Conservation (phyloP, 2,329 filamentous ascomycete species). For the Teratosphaeria gauchensis region DNA sequence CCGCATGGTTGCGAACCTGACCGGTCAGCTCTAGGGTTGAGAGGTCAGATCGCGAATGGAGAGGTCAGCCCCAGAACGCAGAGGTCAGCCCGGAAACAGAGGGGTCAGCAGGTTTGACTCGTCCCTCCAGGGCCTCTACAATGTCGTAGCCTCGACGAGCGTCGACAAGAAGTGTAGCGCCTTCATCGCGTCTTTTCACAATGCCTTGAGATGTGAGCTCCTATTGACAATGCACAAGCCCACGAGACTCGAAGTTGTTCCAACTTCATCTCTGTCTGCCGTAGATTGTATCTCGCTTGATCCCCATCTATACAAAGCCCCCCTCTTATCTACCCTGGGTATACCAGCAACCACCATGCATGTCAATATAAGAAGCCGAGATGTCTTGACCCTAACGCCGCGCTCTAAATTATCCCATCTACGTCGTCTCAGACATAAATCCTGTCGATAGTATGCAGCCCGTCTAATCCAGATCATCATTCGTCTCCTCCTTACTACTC, state of each 20-base stretch:
- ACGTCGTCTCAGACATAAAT: neutral
- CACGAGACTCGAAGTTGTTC: neutral
- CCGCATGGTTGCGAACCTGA: neutral
- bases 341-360: too few relatives aligned
- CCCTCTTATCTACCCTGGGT: too few relatives aligned
- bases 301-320: too few relatives aligned
- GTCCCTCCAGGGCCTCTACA: too few relatives aligned
- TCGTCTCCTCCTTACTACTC: neutral
- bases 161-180: too few relatives aligned
- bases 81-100: too few relatives aligned
- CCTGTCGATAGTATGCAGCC: neutral
- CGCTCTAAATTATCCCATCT: neutral
- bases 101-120: too few relatives aligned
- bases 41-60: neutral
- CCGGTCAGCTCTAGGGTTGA: neutral
- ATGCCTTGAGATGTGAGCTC: too few relatives aligned
- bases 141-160: too few relatives aligned
- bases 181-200: too few relatives aligned
- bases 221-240: neutral
- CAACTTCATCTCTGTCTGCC: neutral
- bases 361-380: neutral
- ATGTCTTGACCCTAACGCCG: neutral
- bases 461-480: constrained; percentile 15
- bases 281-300: neutral
- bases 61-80: too few relatives aligned